Evolutionary conservation across 2,329 filamentous ascomycete genomes (phyloP).

Genomic region (Aureobasidium uvarum): DNA sequence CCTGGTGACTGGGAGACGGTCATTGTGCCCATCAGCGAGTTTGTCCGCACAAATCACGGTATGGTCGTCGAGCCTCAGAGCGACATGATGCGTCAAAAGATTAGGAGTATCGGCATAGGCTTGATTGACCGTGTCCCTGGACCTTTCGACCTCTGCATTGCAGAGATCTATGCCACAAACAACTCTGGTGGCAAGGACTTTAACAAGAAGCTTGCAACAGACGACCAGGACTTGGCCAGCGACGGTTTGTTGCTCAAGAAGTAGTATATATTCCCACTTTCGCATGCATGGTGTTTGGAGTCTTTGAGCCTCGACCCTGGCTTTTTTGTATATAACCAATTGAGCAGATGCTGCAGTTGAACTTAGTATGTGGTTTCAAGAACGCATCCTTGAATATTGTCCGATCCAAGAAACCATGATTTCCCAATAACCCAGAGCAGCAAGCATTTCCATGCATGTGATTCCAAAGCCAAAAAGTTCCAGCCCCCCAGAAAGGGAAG

Average conservation of each 20-base stretch:
- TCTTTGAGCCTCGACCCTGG: background rate
- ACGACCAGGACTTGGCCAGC: constrained; percentile 17
- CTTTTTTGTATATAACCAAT: constrained; percentile 1
- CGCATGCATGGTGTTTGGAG: constrained; percentile 10
- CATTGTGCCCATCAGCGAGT: constrained; percentile 85
- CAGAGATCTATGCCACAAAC: constrained; percentile 90
- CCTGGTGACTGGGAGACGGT: constrained; percentile 93
- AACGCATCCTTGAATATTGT: too few species aligned
- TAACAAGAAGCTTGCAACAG: constrained; percentile 30
- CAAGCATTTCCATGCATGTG: background rate
- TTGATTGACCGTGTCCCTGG: constrained; percentile 86
- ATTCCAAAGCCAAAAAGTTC: background rate
- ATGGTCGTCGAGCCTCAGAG: constrained; percentile 90
- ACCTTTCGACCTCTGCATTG: constrained; percentile 81
- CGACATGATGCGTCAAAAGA: constrained; percentile 81
- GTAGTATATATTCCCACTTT: background rate
- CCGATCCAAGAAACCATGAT: too few species aligned
- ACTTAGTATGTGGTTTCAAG: too few species aligned
- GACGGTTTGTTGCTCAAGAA: constrained; percentile 17
- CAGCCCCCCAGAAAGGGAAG: background rate
- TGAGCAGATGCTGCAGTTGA: background rate
- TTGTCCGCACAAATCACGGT: constrained; percentile 92
- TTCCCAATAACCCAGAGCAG: too few species aligned
- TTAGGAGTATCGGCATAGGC: constrained; percentile 81
- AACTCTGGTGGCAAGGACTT: constrained; percentile 43